Evolutionary conservation across 73 alveolate genomes (phyloP).

Genomic region (Tetrahymena borealis): DNA sequence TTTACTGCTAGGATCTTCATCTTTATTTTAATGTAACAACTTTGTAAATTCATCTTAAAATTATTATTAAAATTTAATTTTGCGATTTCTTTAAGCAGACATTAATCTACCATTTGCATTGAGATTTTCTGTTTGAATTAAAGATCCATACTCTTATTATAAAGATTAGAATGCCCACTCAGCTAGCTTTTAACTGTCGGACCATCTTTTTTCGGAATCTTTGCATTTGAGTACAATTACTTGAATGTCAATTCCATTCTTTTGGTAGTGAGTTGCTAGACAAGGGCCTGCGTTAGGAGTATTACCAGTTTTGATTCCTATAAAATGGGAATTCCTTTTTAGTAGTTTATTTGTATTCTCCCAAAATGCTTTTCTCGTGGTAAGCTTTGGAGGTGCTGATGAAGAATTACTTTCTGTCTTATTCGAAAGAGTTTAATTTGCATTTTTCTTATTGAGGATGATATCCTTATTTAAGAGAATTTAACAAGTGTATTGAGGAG

Average conservation of each 20-base stretch:
- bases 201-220: conserved; percentile 46
- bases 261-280: conserved; percentile 26
- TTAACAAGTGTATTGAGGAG: conserved; percentile 6
- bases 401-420: too few species aligned
- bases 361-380: conserved; percentile 38
- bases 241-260: conserved; percentile 4
- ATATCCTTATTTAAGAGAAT: conserved; percentile 3
- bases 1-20: not conserved
- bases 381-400: not conserved
- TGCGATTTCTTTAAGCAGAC: not conserved
- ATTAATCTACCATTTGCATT: not conserved
- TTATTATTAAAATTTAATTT: not conserved
- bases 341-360: conserved; percentile 65
- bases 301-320: conserved; percentile 77
- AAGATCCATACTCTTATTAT: not conserved
- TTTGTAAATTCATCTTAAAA: not conserved
- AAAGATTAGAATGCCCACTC: conserved; percentile 10
- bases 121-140: not conserved
- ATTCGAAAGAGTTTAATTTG: not conserved
- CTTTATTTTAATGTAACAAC: not conserved
- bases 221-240: conserved; percentile 31
- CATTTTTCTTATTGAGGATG: not conserved
- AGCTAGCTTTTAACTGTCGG: conserved; percentile 6
- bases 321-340: conserved; percentile 26
- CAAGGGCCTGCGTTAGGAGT: conserved; percentile 88